Evolutionary conservation across 352 stramenopile species (phyloP).

Genomic region (Phytophthora tentaculata): DNA sequence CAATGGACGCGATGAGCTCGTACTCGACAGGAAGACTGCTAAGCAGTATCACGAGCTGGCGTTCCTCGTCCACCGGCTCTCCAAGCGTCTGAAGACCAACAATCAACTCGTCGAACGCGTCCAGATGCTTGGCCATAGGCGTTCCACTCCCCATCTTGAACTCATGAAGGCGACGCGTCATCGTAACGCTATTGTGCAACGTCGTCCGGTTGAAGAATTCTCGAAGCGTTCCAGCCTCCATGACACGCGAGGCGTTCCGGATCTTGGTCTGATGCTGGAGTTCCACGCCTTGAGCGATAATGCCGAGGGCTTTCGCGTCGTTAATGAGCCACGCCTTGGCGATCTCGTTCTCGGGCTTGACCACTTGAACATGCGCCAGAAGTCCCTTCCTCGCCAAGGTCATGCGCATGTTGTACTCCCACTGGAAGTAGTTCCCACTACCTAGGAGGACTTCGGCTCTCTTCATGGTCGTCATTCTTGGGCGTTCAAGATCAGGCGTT

Average conservation of each 20-base stretch:
- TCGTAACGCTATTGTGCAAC: background rate
- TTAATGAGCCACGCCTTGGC: constrained; percentile 23
- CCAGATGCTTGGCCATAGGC: background rate
- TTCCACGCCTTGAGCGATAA: constrained; percentile 32
- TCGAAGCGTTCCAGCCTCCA: constrained; percentile 1
- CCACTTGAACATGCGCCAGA: background rate
- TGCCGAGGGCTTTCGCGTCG: constrained; percentile 26
- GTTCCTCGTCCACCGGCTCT: background rate
- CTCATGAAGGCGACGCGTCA: background rate
- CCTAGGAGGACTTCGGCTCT: constrained; percentile 2
- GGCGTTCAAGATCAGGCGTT: too few relatives aligned
- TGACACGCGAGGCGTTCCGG: background rate
- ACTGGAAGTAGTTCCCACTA: background rate
- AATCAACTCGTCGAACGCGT: background rate
- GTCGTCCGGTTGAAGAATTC: background rate
- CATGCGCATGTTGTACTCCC: background rate
- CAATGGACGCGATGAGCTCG: background rate
- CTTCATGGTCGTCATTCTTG: background rate
- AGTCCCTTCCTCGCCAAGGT: background rate
- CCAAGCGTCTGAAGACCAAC: background rate
- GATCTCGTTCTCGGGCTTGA: constrained; percentile 19
- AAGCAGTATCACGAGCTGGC: background rate
- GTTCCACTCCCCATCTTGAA: background rate
- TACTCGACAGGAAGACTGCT: background rate
- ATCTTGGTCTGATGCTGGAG: background rate